Percentiles rank a stretch among this genome's conserved stretches.
Conservation (phyloP, 2,329 filamentous ascomycete genomes). For the Fusarium equiseti region DNA sequence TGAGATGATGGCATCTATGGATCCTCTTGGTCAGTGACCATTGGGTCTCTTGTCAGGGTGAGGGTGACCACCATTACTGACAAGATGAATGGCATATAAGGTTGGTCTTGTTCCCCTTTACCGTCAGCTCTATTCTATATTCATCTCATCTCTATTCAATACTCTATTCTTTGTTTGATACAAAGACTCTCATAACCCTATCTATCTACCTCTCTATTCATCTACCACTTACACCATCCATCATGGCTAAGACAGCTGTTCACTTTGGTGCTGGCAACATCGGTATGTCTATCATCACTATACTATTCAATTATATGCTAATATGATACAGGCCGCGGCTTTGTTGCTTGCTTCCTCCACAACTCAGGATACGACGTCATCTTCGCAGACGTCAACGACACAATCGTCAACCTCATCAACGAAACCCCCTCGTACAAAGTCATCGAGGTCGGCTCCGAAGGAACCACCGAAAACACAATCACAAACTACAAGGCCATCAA, state of each 20-base stretch:
- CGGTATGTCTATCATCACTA: slow-evolving; percentile 58
- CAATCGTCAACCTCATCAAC: slow-evolving; percentile 84
- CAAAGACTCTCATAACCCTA: not conserved
- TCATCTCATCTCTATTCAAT: not conserved
- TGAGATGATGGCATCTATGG: slow-evolving; percentile 33
- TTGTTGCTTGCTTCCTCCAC: slow-evolving; percentile 92
- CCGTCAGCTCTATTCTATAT: slow-evolving; percentile 34
- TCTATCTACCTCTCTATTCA: not conserved
- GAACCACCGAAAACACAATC: slow-evolving; percentile 84
- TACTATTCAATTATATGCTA: not conserved
- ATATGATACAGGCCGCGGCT: slow-evolving; percentile 70
- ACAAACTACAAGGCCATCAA: slow-evolving; percentile 98
- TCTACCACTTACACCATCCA: slow-evolving; percentile 34
- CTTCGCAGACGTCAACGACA: slow-evolving; percentile 93
- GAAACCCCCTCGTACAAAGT: slow-evolving; percentile 83
- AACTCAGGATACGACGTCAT: slow-evolving; percentile 95
- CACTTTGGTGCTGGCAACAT: slow-evolving; percentile 92
- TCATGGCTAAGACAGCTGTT: slow-evolving; percentile 74
- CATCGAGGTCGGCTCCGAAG: slow-evolving; percentile 89
- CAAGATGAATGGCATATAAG: slow-evolving; percentile 41
- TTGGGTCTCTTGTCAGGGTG: slow-evolving; percentile 12
- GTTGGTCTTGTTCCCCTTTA: slow-evolving; percentile 34
- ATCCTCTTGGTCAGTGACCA: not conserved
- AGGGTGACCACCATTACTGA: not conserved
- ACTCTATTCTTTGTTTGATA: slow-evolving; percentile 5